Evolutionary conservation across 208 protist genomes (phyloP).

Genomic region (Balamuthia mandrillaris): DNA sequence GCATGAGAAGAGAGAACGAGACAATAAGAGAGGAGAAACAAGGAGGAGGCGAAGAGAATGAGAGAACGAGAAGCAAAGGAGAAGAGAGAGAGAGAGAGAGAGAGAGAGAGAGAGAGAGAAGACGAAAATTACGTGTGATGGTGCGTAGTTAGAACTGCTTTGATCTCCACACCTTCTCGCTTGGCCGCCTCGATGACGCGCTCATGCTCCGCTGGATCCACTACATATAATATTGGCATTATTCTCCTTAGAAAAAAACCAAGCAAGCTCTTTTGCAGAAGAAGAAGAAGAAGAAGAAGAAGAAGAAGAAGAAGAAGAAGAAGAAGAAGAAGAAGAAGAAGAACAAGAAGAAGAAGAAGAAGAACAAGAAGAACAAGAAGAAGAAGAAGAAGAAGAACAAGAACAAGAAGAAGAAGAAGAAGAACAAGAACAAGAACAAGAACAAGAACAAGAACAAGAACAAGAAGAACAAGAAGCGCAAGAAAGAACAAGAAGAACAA

Average conservation of each 20-base stretch:
- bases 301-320: too few species aligned
- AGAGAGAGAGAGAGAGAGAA: too few species aligned
- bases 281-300: too few species aligned
- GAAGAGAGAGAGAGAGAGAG: too few species aligned
- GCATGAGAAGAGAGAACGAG: too few species aligned
- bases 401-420: neutral
- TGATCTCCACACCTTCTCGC: constrained; percentile 44
- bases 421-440: neutral
- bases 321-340: neutral
- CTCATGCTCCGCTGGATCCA: constrained; percentile 80
- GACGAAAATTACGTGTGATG: constrained; percentile 86
- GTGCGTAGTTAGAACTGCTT: constrained; percentile 83
- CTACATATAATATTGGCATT: too few species aligned
- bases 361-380: neutral
- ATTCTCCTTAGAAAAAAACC: too few species aligned
- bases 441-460: neutral
- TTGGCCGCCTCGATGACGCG: constrained; percentile 68
- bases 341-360: neutral
- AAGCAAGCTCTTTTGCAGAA: too few species aligned
- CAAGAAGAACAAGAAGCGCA: neutral
- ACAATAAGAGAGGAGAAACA: too few species aligned
- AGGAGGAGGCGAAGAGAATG: too few species aligned
- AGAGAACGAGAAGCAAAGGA: too few species aligned
- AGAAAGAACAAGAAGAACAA: neutral
- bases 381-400: neutral